Percentiles rank a stretch among this genome's conserved stretches.
Evolutionary conservation across 345 rosid species (phyloP).

Genomic region (Lepidium didymum): DNA sequence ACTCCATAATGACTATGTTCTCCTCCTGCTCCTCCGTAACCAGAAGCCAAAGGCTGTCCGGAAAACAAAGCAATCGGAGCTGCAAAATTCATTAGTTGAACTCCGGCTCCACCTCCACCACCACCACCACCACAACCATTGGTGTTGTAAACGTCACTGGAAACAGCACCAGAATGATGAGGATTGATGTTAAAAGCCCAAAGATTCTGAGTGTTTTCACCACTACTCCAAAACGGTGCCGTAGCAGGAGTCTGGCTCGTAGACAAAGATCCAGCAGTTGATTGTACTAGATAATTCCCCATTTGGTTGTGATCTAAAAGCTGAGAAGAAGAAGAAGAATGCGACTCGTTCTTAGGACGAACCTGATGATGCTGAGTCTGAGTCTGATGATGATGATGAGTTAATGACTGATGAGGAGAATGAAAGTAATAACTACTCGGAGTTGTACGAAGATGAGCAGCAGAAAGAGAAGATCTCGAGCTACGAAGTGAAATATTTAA

Average conservation of each 20-base stretch:
- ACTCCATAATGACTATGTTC: constrained; percentile 54
- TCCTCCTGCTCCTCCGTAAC: constrained; percentile 24
- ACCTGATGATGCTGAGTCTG: constrained; percentile 4
- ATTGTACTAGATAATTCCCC: constrained; percentile 48
- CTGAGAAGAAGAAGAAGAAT: constrained; percentile 23
- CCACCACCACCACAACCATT: constrained; percentile 32
- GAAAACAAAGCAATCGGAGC: constrained; percentile 63
- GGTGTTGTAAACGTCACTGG: constrained; percentile 24
- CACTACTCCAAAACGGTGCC: constrained; percentile 62
- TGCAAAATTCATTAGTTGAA: constrained; percentile 77
- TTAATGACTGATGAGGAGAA: constrained; percentile 13
- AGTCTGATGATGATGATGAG: constrained; percentile 10
- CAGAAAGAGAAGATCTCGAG: constrained; percentile 68
- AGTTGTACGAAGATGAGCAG: constrained; percentile 56
- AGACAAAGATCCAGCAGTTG: constrained; percentile 50
- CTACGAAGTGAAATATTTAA: constrained; percentile 81
- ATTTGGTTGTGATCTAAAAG: constrained; percentile 29
- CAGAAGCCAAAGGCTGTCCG: constrained; percentile 45
- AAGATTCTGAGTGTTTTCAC: constrained; percentile 23
- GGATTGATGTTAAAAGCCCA: constrained; percentile 28
- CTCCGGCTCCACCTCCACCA: constrained; percentile 28
- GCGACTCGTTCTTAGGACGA: constrained; percentile 29
- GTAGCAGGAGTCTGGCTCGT: constrained; percentile 43
- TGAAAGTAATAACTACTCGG: constrained; percentile 34
- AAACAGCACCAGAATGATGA: neutral